Conservation (phyloP, 202 grass and related monocot species). For the Hordeum pubiflorum region DNA sequence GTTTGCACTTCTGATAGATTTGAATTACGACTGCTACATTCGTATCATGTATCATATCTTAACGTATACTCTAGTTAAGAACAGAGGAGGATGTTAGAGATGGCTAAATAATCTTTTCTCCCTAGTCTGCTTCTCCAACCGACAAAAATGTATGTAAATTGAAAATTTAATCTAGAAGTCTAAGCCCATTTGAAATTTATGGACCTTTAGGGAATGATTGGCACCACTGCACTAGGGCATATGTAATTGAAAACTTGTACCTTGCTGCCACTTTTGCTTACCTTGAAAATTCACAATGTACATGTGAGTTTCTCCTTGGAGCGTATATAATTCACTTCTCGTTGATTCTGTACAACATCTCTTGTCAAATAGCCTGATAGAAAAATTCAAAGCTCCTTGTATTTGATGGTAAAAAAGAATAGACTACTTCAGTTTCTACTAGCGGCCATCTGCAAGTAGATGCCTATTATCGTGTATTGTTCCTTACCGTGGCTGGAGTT, state of each 20-base stretch:
- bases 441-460: not conserved
- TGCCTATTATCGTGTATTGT: not conserved
- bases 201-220: not conserved
- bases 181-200: not conserved
- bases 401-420: not conserved
- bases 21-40: not conserved
- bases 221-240: not conserved
- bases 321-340: not conserved
- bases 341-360: not conserved
- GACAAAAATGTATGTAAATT: not conserved
- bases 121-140: not conserved
- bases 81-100: not conserved
- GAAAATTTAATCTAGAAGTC: not conserved
- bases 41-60: not conserved
- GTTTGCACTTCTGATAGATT: constrained; percentile 33
- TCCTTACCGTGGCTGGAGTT: not conserved
- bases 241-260: not conserved
- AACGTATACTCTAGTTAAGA: not conserved
- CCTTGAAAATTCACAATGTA: not conserved
- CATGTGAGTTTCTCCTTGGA: not conserved
- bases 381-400: not conserved
- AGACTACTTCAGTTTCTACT: not conserved
- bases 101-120: not conserved
- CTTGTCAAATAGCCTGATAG: not conserved
- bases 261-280: not conserved